A percentile compares a stretch with the other conserved stretches of the same genome.
Conservation (phyloP, 1,284 basidiomycete genomes). For the Stygiomarasmius scandens region DNA sequence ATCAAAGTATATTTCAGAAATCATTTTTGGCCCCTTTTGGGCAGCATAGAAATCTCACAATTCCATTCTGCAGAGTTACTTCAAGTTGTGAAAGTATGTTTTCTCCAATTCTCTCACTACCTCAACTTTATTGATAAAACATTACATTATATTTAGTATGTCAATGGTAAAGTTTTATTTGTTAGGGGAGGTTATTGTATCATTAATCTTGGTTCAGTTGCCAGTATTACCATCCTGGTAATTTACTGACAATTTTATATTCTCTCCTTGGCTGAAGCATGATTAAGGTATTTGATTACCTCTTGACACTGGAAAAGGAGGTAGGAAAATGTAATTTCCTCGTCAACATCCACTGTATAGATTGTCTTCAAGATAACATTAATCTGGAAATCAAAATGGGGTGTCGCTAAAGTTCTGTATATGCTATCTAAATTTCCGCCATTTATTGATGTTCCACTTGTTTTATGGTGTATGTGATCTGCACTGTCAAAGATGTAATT, state of each 20-base stretch:
- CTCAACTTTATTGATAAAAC: too few relatives aligned
- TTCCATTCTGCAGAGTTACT: too few relatives aligned
- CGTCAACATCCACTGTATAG: too few relatives aligned
- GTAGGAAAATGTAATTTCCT: not conserved
- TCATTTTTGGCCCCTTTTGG: too few relatives aligned
- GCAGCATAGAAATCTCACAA: too few relatives aligned
- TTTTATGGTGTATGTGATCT: constrained; percentile 11
- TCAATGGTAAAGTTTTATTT: too few relatives aligned
- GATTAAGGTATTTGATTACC: not conserved
- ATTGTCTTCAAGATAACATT: not conserved
- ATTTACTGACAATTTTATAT: not conserved
- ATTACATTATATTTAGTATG: too few relatives aligned
- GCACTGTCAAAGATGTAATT: not conserved
- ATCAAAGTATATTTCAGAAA: too few relatives aligned
- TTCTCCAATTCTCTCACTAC: too few relatives aligned
- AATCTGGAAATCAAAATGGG: constrained; percentile 4
- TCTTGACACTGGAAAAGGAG: not conserved
- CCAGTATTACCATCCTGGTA: not conserved
- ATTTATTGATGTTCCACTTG: constrained; percentile 17
- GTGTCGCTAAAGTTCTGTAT: constrained; percentile 14
- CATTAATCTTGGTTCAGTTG: too few relatives aligned
- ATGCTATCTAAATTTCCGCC: constrained; percentile 16
- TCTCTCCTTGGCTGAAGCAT: not conserved
- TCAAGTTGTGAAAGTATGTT: too few relatives aligned
- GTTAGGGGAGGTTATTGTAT: too few relatives aligned